Conservation (phyloP, 2,329 filamentous ascomycete genomes). For the Chaetomium sp. region DNA sequence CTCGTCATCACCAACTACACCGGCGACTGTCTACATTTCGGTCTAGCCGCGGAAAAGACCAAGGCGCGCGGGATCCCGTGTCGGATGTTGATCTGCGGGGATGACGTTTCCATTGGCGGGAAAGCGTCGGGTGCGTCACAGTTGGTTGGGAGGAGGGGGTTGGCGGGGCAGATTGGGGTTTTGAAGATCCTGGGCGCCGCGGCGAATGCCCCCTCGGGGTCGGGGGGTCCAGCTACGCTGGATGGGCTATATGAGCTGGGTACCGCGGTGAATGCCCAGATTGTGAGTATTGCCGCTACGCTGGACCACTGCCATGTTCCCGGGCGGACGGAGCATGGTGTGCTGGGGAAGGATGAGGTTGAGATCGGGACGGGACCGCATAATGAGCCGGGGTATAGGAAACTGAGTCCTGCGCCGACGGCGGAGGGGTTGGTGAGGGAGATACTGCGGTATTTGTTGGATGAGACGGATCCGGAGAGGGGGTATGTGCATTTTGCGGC, state of each 20-base stretch:
- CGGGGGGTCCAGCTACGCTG: slow-evolving; percentile 42
- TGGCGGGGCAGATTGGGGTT: slow-evolving; percentile 55
- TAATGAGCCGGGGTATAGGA: slow-evolving; percentile 57
- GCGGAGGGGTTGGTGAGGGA: slow-evolving; percentile 45
- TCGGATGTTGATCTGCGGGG: slow-evolving; percentile 54
- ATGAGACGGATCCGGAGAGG: slow-evolving; percentile 46
- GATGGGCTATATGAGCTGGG: slow-evolving; percentile 47
- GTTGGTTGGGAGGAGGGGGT: slow-evolving; percentile 54
- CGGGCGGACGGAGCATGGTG: slow-evolving; percentile 43
- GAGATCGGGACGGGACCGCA: slow-evolving; percentile 63
- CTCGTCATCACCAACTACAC: slow-evolving; percentile 61
- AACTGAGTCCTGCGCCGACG: slow-evolving; percentile 46
- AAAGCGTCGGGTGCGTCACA: slow-evolving; percentile 38
- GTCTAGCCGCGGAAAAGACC: slow-evolving; percentile 52
- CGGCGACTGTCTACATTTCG: slow-evolving; percentile 57
- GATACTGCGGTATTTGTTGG: slow-evolving; percentile 54
- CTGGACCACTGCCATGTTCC: slow-evolving; percentile 57
- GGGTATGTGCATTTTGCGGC: slow-evolving; percentile 43
- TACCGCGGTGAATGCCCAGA: slow-evolving; percentile 42
- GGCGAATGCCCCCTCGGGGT: slow-evolving; percentile 32
- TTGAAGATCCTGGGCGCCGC: slow-evolving; percentile 50
- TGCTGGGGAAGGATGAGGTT: slow-evolving; percentile 44
- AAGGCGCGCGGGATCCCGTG: slow-evolving; percentile 48
- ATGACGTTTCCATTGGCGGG: slow-evolving; percentile 58
- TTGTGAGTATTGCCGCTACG: slow-evolving; percentile 52